phyloP scores from a whole-genome alignment of 306 rosid genomes.

The Lupinus albus region DNA sequence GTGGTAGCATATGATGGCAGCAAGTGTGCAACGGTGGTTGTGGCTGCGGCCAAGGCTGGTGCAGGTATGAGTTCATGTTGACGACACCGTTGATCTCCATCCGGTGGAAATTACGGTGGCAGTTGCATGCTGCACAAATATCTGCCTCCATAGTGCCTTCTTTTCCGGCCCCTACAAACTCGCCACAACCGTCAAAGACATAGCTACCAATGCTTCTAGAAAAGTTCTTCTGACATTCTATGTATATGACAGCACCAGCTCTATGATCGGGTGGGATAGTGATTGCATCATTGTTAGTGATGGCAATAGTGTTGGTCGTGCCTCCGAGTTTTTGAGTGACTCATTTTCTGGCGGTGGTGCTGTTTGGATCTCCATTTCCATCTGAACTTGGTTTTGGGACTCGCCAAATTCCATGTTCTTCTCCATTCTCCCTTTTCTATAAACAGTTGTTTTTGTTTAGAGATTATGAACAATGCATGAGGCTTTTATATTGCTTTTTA shows the following conservation, averaged over 20 bases:
- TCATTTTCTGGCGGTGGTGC: conserved; percentile 52
- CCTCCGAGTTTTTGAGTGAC: conserved; percentile 44
- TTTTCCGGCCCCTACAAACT: conserved; percentile 76
- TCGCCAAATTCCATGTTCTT: conserved; percentile 69
- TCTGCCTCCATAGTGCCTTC: conserved; percentile 80
- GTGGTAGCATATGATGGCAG: conserved; percentile 50
- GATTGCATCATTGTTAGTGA: no score
- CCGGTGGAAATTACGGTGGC: conserved; percentile 93
- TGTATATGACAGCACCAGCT: no score
- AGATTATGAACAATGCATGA: no score
- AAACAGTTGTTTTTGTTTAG: not conserved
- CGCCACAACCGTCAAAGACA: conserved; percentile 85
- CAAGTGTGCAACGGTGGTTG: conserved; percentile 41
- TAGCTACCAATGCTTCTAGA: conserved; percentile 72
- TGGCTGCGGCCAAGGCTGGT: conserved; percentile 13
- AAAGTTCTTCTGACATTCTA: conserved; percentile 84
- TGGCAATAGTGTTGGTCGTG: conserved; percentile 34
- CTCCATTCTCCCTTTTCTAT: conserved; percentile 19
- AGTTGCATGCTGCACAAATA: conserved; percentile 87
- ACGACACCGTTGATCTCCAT: conserved; percentile 55
- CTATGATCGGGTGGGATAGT: no score
- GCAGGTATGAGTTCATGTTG: conserved; percentile 21
- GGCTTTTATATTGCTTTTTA: no score
- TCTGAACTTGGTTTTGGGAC: conserved; percentile 61
- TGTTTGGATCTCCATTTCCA: conserved; percentile 50